Conservation (phyloP, 768 basidiomycete species). For the Coprinopsis sp. region DNA sequence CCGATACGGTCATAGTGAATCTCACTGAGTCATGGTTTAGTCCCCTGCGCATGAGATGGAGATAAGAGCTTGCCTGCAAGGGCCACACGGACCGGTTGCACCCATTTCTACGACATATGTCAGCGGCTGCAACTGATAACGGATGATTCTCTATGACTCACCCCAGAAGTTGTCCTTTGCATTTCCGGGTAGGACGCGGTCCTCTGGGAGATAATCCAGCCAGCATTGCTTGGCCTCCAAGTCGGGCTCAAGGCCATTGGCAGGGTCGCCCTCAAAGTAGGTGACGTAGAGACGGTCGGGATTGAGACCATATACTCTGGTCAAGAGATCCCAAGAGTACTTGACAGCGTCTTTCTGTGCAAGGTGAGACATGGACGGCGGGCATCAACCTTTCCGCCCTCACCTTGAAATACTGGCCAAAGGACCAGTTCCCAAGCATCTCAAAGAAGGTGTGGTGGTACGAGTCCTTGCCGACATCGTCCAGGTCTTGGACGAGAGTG, state of each 20-base stretch:
- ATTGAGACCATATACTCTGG: slow-evolving; percentile 81
- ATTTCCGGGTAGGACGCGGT: slow-evolving; percentile 89
- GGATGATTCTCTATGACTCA: slow-evolving; percentile 29
- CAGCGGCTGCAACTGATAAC: slow-evolving; percentile 2
- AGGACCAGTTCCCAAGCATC: slow-evolving; percentile 99
- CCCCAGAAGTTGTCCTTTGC: slow-evolving; percentile 99
- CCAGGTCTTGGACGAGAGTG: slow-evolving; percentile 60
- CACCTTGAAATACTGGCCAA: slow-evolving; percentile 99
- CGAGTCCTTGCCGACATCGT: slow-evolving; percentile 98
- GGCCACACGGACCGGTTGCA: slow-evolving; percentile 95
- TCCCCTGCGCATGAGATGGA: neutral
- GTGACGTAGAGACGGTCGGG: slow-evolving; percentile 93
- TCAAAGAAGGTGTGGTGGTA: slow-evolving; percentile 99
- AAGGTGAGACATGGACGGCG: slow-evolving; percentile 8
- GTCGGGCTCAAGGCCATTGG: slow-evolving; percentile 82
- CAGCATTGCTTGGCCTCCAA: slow-evolving; percentile 83
- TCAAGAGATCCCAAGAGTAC: slow-evolving; percentile 94
- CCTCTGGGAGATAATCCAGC: slow-evolving; percentile 80
- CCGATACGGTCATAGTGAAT: slow-evolving; percentile 97
- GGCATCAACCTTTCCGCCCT: slow-evolving; percentile 9
- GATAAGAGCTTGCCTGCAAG: slow-evolving; percentile 70
- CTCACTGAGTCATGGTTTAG: slow-evolving; percentile 50
- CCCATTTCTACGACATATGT: slow-evolving; percentile 80
- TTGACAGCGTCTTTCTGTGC: slow-evolving; percentile 83
- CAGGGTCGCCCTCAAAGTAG: slow-evolving; percentile 94